phyloP scores from a whole-genome alignment of 2,329 filamentous ascomycete species.

The Bipolaris oryzae region DNA sequence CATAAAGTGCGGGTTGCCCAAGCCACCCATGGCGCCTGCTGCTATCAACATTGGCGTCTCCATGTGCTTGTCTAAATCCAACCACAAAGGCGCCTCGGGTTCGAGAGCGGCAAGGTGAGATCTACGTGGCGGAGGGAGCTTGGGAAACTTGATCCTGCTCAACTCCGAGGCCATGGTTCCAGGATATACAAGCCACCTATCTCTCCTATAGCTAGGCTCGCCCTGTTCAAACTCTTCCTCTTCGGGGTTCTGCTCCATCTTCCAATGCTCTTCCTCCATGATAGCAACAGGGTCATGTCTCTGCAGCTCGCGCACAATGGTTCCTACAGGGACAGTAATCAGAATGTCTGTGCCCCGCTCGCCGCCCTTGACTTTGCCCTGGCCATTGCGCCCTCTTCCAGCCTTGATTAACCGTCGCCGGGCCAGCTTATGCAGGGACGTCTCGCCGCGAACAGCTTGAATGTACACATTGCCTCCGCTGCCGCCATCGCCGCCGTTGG shows the following conservation, averaged over 20 bases:
- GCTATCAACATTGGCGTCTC: constrained; percentile 83
- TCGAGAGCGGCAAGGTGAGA: constrained; percentile 68
- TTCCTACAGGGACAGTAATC: constrained; percentile 90
- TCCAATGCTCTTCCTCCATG: constrained; percentile 57
- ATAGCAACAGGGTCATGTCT: constrained; percentile 78
- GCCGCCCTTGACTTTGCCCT: constrained; percentile 75
- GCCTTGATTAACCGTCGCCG: constrained; percentile 76
- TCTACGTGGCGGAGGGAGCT: constrained; percentile 61
- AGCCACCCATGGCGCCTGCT: constrained; percentile 83
- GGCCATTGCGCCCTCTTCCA: constrained; percentile 76
- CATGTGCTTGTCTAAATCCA: constrained; percentile 70
- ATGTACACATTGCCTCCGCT: constrained; percentile 93
- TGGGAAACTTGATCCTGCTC: constrained; percentile 63
- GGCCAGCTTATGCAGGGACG: constrained; percentile 88
- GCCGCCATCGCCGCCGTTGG: constrained; percentile 94
- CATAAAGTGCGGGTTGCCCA: constrained; percentile 93
- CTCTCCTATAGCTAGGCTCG: constrained; percentile 55
- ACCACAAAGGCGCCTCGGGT: constrained; percentile 70
- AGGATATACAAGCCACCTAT: constrained; percentile 88
- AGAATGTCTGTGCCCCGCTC: constrained; percentile 84
- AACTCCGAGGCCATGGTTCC: constrained; percentile 76
- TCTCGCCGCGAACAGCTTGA: constrained; percentile 88
- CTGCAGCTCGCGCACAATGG: constrained; percentile 81
- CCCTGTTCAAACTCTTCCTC: constrained; percentile 38
- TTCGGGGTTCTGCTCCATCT: constrained; percentile 31